These are phyloP conservation scores for Xylaria telfairii DNA, from an alignment of 495 filamentous ascomycete genomes.

Conservation along the genomic window DNA sequence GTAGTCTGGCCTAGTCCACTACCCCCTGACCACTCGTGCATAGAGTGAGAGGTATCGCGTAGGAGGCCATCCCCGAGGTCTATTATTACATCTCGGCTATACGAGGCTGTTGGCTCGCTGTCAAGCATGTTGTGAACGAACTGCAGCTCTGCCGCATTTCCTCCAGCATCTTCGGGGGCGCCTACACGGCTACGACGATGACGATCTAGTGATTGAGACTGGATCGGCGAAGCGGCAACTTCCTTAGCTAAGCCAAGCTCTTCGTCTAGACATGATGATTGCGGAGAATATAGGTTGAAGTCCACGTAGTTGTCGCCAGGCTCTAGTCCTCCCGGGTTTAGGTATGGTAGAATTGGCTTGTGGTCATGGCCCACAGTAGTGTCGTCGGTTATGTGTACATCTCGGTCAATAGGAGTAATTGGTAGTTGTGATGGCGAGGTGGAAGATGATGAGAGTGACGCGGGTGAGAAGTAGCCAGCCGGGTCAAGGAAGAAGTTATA, in stretches of 20 bases:
- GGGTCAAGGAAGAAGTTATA: constrained; percentile 49
- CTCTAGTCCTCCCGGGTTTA: constrained; percentile 44
- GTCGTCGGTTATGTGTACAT: constrained; percentile 24
- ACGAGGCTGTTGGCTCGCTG: not conserved
- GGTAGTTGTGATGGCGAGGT: constrained; percentile 48
- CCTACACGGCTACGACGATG: not conserved
- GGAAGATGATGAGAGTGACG: constrained; percentile 41
- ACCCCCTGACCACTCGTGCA: not conserved
- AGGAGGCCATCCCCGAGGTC: not conserved
- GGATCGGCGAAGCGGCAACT: constrained; percentile 31
- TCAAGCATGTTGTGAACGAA: not conserved
- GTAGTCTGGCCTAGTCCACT: not conserved
- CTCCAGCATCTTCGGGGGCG: not conserved
- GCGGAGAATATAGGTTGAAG: constrained; percentile 58
- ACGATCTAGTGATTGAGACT: constrained; percentile 15
- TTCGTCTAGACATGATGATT: constrained; percentile 51
- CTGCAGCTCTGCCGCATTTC: not conserved
- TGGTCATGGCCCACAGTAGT: constrained; percentile 25
- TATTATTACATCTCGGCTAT: not conserved
- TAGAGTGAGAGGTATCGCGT: not conserved
- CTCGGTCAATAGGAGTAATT: constrained; percentile 24
- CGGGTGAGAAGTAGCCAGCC: constrained; percentile 44
- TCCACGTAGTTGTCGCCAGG: constrained; percentile 54
- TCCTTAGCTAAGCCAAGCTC: constrained; percentile 40
- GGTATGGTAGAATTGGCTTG: constrained; percentile 48